phyloP scores from a whole-genome alignment of 495 filamentous ascomycete species.

The Daldinia loculata region DNA sequence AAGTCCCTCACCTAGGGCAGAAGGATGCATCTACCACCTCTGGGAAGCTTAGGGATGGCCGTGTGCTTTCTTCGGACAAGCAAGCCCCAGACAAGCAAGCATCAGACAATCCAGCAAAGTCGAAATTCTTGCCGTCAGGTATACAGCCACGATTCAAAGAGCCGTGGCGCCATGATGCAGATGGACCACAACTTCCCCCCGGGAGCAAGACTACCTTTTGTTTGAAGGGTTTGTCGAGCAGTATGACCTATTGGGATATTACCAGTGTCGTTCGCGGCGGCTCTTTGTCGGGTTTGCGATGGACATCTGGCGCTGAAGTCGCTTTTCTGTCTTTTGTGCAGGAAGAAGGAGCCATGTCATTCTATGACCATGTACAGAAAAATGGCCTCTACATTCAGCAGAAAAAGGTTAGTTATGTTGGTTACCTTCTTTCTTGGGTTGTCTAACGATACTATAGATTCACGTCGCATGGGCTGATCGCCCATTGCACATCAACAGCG shows the following conservation, averaged over 20 bases:
- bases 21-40: neutral
- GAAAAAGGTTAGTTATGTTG: slow-evolving; percentile 65
- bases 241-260: slow-evolving; percentile 67
- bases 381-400: slow-evolving; percentile 75
- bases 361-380: slow-evolving; percentile 69
- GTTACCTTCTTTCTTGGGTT: neutral
- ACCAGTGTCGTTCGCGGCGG: slow-evolving; percentile 73
- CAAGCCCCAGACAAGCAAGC: neutral
- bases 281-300: slow-evolving; percentile 71
- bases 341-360: slow-evolving; percentile 67
- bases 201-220: neutral
- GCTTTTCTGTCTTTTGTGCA: slow-evolving; percentile 78
- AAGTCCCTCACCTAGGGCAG: neutral
- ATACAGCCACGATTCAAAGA: neutral
- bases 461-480: slow-evolving; percentile 56
- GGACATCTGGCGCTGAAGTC: slow-evolving; percentile 67
- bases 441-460: slow-evolving; percentile 26
- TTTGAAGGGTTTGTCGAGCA: neutral
- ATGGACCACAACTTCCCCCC: neutral
- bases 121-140: neutral
- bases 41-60: neutral
- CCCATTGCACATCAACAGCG: slow-evolving; percentile 72
- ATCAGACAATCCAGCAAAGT: neutral
- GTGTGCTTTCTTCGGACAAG: neutral
- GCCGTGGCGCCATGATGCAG: neutral